Base-by-base conservation (phyloP, 257 asterid species). In the Solanum corneliomulleri region DNA sequence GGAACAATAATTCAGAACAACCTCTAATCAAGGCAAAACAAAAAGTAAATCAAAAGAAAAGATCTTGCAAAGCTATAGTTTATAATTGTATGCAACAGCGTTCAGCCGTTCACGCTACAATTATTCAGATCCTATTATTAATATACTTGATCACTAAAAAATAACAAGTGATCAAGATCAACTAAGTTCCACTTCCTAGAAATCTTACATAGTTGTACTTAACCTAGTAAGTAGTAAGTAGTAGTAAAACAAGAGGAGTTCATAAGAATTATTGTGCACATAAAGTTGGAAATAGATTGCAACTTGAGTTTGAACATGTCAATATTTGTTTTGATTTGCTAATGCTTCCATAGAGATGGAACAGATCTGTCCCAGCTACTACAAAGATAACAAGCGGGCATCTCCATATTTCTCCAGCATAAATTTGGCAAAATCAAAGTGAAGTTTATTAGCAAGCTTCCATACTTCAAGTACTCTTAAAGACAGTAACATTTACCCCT, bases 361-460 rank as follows among this genome's bases (percentile, higher is more conserved):
- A 27, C 66, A 78, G 18, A 77, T 77, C 23, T 25, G 35, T 42
- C 62, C 35, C 7, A n/a, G n/a, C 62, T 77, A 25, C 9, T 25
- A 77, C 83, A 77, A 44, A 23, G 83, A 77, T 42, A 77, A 44
- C 33, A 44, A 31, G 37, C 83, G 44, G 4, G 62, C 2, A 20
- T 77, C 44, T 77, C 29, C 62, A 13, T 44, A 77, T 25, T 70
- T 77, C 83, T 77, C 58, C 83, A 77, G 37, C 58, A 42, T 77
- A 77, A 8, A 77, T n/a, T 77, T n/a, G 39, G 52, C 14, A 14
- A 45, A 77, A 44, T 77, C n/a, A 44, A 77, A 77, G 15, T 76
- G 35, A 76, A 76, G 58, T 76, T 72, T 42, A 42, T 25, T 16
- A n/a, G 35, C 86, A 91, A 84, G 88, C 84, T 88, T 52, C 83